These are phyloP conservation scores for Chamaecrista fasciculata DNA, from an alignment of 306 rosid genomes.

Conservation along the genomic window DNA sequence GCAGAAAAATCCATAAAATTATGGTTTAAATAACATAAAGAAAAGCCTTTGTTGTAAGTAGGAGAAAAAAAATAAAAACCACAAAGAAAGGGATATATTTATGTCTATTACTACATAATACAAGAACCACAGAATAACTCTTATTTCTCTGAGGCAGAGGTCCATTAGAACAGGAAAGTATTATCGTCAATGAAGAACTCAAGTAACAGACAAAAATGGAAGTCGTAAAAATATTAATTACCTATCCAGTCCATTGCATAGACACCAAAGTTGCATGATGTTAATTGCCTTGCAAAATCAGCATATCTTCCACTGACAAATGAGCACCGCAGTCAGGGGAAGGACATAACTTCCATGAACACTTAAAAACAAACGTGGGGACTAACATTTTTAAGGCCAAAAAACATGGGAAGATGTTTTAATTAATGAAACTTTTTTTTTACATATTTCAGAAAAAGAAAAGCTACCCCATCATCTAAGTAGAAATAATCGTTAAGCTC, in stretches of 20 bases:
- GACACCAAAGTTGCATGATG: slow-evolving; percentile 79
- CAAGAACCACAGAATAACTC: neutral
- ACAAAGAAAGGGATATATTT: neutral
- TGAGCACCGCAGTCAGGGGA: slow-evolving; percentile 18
- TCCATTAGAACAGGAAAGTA: neutral
- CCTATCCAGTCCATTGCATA: slow-evolving; percentile 99
- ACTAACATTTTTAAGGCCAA: neutral
- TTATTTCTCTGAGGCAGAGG: neutral
- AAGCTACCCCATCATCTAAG: neutral
- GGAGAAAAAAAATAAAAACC: neutral
- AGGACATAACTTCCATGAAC: neutral
- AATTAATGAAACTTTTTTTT: neutral
- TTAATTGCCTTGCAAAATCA: slow-evolving; percentile 75
- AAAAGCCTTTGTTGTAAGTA: neutral
- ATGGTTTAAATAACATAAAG: neutral
- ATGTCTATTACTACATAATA: neutral
- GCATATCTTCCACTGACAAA: slow-evolving; percentile 92
- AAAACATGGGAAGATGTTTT: neutral
- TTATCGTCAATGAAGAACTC: neutral
- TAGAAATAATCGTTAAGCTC: neutral
- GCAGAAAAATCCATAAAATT: neutral
- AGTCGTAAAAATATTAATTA: slow-evolving; percentile 16
- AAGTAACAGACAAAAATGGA: neutral
- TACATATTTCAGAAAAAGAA: neutral
- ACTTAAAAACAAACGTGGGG: neutral